phyloP scores from a whole-genome alignment of 1,139 yeast species.

The Hemisphaericaspora subhashii region DNA sequence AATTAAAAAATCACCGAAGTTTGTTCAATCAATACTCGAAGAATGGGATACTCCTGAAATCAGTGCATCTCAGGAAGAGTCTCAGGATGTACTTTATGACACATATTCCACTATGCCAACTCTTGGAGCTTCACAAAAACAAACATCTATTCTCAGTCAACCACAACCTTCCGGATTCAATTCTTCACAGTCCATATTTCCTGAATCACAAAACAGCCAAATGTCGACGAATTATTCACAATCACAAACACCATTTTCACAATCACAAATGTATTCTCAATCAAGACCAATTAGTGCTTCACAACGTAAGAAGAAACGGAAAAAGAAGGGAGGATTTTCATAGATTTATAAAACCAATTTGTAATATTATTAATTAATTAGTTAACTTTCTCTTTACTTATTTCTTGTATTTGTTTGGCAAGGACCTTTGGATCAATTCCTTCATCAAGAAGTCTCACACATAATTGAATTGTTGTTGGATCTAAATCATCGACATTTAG shows the following conservation, averaged over 20 bases:
- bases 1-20: conserved; percentile 17
- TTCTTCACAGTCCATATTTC: conserved; percentile 2
- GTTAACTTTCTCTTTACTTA: conserved; percentile 26
- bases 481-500: conserved; percentile 28
- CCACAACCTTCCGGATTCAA: background rate
- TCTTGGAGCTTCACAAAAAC: conserved; percentile 3
- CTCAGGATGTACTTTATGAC: conserved; percentile 1
- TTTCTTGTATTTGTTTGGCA: conserved; percentile 27
- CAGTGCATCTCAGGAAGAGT: background rate
- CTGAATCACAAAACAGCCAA: conserved; percentile 7
- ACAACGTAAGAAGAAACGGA: conserved; percentile 20
- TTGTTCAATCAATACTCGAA: conserved; percentile 23
- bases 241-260: conserved; percentile 8
- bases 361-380: conserved; percentile 15
- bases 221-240: no score
- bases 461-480: conserved; percentile 32
- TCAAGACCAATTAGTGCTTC: conserved; percentile 5
- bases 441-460: conserved; percentile 38
- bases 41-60: conserved; percentile 26
- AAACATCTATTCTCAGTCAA: background rate
- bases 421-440: conserved; percentile 37
- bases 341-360: conserved; percentile 1
- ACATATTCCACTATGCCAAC: conserved; percentile 1
- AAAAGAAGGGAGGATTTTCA: conserved; percentile 31
- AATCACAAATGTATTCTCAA: conserved; percentile 5